Percentiles rank a stretch among this genome's conserved stretches.
Evolutionary conservation across 2,329 filamentous ascomycete species (phyloP).

Genomic region (Colletotrichum sp.): DNA sequence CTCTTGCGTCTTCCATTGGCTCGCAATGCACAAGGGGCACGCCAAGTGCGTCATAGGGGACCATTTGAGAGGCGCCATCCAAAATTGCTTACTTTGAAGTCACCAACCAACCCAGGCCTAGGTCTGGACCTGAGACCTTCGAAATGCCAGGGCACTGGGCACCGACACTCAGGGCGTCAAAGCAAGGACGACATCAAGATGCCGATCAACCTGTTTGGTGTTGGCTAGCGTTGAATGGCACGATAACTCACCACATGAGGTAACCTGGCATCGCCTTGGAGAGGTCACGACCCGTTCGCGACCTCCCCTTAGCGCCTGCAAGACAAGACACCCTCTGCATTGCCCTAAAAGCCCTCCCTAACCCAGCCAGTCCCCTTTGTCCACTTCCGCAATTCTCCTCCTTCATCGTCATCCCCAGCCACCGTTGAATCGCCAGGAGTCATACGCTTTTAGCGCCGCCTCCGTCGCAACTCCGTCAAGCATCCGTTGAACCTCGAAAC

Average conservation of each 20-base stretch:
- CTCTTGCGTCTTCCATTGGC: neutral
- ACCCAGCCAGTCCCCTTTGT: neutral
- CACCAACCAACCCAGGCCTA: neutral
- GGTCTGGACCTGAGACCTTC: neutral
- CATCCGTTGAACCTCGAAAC: neutral
- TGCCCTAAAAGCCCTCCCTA: neutral
- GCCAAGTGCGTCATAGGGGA: conserved; percentile 9
- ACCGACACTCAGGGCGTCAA: neutral
- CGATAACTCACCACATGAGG: neutral
- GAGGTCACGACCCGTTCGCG: neutral
- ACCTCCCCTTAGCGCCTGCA: neutral
- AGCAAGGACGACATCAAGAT: neutral
- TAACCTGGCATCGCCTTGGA: neutral
- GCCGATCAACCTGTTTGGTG: neutral
- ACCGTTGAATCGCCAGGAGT: neutral
- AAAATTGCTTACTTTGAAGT: neutral
- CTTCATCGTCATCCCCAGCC: neutral
- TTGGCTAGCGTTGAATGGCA: neutral
- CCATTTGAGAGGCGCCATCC: neutral
- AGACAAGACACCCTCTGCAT: neutral
- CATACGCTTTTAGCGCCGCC: neutral
- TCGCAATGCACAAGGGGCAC: neutral
- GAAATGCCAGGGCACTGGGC: neutral
- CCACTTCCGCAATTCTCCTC: neutral
- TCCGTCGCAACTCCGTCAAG: neutral